Percentiles rank a stretch among this genome's conserved stretches.
phyloP scores from a whole-genome alignment of 306 rosid genomes.

The Begonia masoniana region DNA sequence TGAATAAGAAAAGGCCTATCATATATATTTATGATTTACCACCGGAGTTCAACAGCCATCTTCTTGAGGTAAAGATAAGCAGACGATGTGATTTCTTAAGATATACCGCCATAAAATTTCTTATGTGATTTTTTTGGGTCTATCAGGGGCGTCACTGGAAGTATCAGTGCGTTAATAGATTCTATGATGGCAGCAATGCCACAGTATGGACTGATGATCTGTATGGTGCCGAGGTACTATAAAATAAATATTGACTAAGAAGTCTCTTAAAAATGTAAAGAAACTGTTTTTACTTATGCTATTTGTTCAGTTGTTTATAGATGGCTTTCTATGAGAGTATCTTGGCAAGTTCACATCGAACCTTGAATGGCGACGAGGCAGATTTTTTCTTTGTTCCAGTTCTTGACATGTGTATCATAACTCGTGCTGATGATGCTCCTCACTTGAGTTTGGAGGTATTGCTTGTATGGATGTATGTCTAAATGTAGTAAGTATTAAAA shows the following conservation, averaged over 20 bases:
- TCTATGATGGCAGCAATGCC: constrained; percentile 50
- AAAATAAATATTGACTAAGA: constrained; percentile 6
- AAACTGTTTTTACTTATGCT: constrained; percentile 10
- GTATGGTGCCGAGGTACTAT: constrained; percentile 84
- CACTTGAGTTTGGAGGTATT: constrained; percentile 68
- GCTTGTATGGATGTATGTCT: background rate
- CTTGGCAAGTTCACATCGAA: constrained; percentile 85
- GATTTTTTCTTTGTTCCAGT: constrained; percentile 94
- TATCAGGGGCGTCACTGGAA: constrained; percentile 86
- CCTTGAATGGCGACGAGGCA: constrained; percentile 87
- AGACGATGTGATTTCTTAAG: constrained; percentile 9
- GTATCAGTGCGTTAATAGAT: constrained; percentile 80
- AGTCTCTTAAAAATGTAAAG: background rate
- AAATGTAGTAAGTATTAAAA: too few relatives aligned
- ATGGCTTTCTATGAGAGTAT: constrained; percentile 79
- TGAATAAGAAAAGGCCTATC: constrained; percentile 80
- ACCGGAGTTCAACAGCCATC: constrained; percentile 73
- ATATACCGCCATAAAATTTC: constrained; percentile 11
- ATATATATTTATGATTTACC: constrained; percentile 87
- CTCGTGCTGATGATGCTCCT: constrained; percentile 94
- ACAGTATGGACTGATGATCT: constrained; percentile 75
- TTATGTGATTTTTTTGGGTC: constrained; percentile 15
- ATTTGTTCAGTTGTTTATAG: constrained; percentile 31
- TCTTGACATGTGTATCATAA: constrained; percentile 90
- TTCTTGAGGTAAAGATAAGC: constrained; percentile 63